Base-by-base conservation (phyloP, 2,329 filamentous ascomycete species). In the Trichoderma hamatum region DNA sequence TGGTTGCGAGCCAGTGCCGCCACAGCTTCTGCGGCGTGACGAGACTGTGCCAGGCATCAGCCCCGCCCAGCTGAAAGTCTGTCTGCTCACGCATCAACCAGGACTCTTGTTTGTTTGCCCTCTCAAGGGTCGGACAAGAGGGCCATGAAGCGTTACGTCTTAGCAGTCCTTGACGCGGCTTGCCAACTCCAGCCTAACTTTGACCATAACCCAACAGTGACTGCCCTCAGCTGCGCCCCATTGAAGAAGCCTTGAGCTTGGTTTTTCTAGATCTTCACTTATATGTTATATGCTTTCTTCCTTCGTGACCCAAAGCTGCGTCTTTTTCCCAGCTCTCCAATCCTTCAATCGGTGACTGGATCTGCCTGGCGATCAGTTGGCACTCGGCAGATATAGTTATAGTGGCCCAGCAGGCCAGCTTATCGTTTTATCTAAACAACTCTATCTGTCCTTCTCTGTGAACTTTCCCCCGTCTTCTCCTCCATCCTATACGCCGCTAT, bases 41-140 rank as follows among this genome's bases (percentile, higher is more conserved):
- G 66, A 62, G 60, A 62, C 58, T 32, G 14, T 56, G 58, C 66
- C 58, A 63, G 66, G 66, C 66, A 68, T 68, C 66, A 68, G 66
- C 66, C 58, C 66, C 66, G 34, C 66, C 30, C 34, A 68, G 66
- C 66, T 68, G 66, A 68, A 68, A n/a, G 24, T 30, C 39, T n/a
- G 6, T 54, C 34, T 30, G 16, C 55, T 14, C 26, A 26, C 34
- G 24, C 28, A 26, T n/a, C 43, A 28, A 39, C 34, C 43, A 36
- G 52, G 52, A 28, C 65, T 52, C 28, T 26, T 43, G 21, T 28
- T n/a, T 39, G 24, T 55, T 46, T 39, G 39, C 59, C 34, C 4
- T 36, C 46, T 30, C 30, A 7, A 28, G 39, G 46, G 60, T 63
- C 46, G 46, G 9, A 49, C 46, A 13, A 43, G 46, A 49, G n/a